Conservation (phyloP, 352 stramenopile species). For the Phytophthora lateralis region DNA sequence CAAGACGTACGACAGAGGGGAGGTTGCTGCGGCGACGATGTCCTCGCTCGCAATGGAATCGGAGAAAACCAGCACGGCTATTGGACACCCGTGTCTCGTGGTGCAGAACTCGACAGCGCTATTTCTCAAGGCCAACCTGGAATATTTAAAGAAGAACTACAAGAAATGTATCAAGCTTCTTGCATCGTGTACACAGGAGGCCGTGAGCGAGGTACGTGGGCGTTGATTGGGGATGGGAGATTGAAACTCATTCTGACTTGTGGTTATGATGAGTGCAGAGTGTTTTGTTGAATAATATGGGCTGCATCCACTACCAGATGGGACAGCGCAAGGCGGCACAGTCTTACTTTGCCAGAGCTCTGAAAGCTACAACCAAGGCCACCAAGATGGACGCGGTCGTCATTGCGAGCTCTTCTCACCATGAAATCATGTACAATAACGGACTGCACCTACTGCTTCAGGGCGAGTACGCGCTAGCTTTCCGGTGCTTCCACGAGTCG, state of each 20-base stretch:
- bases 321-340: constrained; percentile 89
- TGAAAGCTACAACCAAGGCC: constrained; percentile 67
- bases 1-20: constrained; percentile 45
- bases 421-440: constrained; percentile 94
- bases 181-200: constrained; percentile 85
- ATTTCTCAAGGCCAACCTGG: constrained; percentile 93
- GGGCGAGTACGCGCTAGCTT: constrained; percentile 80
- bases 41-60: constrained; percentile 41
- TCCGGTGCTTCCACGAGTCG: constrained; percentile 90
- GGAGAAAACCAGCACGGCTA: constrained; percentile 77
- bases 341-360: constrained; percentile 90
- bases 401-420: constrained; percentile 77
- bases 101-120: constrained; percentile 90
- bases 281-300: constrained; percentile 91
- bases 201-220: constrained; percentile 71
- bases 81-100: constrained; percentile 76
- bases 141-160: constrained; percentile 95
- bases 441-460: constrained; percentile 89
- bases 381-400: constrained; percentile 61
- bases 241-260: neutral
- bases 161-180: constrained; percentile 95
- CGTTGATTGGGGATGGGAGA: neutral
- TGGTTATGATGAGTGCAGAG: constrained; percentile 41
- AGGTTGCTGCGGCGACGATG: constrained; percentile 12
- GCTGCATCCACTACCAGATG: constrained; percentile 93